These are phyloP conservation scores for Citrus medica DNA, from an alignment of 345 rosid species.

Conservation along the genomic window DNA sequence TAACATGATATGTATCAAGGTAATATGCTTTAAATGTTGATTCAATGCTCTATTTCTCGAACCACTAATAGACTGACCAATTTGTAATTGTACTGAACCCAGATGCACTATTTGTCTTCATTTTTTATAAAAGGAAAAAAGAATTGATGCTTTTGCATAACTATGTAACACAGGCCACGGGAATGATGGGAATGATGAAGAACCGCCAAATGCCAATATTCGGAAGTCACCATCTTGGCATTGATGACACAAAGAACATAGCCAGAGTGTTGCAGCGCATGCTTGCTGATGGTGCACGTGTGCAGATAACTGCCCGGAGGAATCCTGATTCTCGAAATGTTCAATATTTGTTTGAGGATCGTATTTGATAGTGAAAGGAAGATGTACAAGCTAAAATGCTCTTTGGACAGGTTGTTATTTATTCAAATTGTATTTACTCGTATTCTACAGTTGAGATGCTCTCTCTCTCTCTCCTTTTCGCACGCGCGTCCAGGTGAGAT, in stretches of 20 bases:
- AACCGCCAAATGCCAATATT: conserved; percentile 53
- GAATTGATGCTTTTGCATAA: neutral
- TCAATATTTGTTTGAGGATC: conserved; percentile 53
- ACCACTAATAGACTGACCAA: neutral
- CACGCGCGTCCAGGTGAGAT: neutral
- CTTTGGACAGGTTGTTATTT: neutral
- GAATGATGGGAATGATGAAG: conserved; percentile 94
- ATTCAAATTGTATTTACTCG: neutral
- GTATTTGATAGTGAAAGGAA: conserved; percentile 28
- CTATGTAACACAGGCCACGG: conserved; percentile 60
- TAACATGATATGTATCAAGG: neutral
- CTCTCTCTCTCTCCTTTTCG: neutral
- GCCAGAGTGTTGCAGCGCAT: conserved; percentile 79
- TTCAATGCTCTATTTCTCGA: neutral
- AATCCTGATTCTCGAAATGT: conserved; percentile 43
- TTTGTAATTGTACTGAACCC: neutral
- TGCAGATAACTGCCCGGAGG: conserved; percentile 77
- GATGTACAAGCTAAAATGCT: neutral
- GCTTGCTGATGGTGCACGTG: conserved; percentile 68
- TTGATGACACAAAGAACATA: conserved; percentile 85
- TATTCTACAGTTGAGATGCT: neutral
- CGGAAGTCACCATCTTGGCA: conserved; percentile 92
- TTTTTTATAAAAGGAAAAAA: neutral
- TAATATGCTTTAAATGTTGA: neutral
- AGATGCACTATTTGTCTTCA: neutral